These are phyloP conservation scores for Claviceps sp. DNA, from an alignment of 2,329 filamentous ascomycete genomes.

Conservation along the genomic window DNA sequence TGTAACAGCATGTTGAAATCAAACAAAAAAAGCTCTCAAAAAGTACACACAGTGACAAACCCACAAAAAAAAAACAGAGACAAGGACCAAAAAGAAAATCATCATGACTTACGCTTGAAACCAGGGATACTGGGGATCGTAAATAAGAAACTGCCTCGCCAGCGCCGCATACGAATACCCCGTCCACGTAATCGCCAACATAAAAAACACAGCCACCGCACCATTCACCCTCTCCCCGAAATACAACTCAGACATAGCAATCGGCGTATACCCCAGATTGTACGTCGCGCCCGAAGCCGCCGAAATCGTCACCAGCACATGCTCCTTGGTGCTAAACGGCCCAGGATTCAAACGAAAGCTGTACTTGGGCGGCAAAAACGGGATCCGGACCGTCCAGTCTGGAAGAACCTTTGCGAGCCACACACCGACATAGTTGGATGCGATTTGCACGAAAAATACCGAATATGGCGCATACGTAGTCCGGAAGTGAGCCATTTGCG, in stretches of 20 bases:
- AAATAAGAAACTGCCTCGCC: conserved; percentile 41
- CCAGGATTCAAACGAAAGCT: conserved; percentile 42
- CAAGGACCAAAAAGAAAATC: neutral
- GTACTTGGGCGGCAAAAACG: conserved; percentile 25
- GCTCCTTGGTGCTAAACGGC: conserved; percentile 44
- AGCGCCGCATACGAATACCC: conserved; percentile 47
- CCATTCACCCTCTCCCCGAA: conserved; percentile 39
- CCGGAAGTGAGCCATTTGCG: conserved; percentile 41
- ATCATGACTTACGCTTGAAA: conserved; percentile 24
- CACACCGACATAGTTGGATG: conserved; percentile 39
- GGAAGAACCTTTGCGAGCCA: conserved; percentile 39
- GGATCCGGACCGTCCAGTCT: conserved; percentile 30
- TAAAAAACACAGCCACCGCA: conserved; percentile 44
- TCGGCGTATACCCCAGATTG: conserved; percentile 36
- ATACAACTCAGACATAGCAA: conserved; percentile 42
- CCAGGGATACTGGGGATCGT: conserved; percentile 33
- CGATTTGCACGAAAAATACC: conserved; percentile 48
- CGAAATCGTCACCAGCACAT: conserved; percentile 42
- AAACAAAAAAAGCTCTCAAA: too few species aligned
- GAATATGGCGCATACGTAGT: conserved; percentile 46
- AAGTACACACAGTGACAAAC: too few species aligned
- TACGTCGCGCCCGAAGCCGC: conserved; percentile 39
- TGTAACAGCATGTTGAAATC: too few species aligned
- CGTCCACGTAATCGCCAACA: conserved; percentile 42
- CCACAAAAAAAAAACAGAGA: neutral